Percentiles rank a stretch among this genome's conserved stretches.
Evolutionary conservation across 2,329 filamentous ascomycete species (phyloP).

Genomic region (Paracoccidioides lutzii): DNA sequence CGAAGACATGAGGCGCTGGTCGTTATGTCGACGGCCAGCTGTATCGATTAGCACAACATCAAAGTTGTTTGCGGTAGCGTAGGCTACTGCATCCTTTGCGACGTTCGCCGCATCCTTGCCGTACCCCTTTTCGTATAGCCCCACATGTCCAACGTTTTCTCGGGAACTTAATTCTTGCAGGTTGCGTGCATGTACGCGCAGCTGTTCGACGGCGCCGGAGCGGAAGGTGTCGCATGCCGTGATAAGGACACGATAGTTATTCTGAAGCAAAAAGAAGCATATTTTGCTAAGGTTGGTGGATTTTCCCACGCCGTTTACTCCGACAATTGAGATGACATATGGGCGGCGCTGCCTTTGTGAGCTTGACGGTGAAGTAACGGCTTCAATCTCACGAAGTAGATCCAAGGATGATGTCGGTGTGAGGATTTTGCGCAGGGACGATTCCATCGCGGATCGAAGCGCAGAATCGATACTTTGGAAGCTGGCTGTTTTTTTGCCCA

Average conservation of each 20-base stretch:
- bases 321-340: conserved; percentile 96
- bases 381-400: conserved; percentile 82
- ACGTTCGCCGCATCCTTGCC: conserved; percentile 95
- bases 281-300: conserved; percentile 97
- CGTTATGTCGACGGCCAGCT: conserved; percentile 86
- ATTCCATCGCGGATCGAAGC: conserved; percentile 78
- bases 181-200: conserved; percentile 89
- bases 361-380: conserved; percentile 54
- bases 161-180: conserved; percentile 75
- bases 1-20: conserved; percentile 87
- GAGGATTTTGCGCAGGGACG: conserved; percentile 84
- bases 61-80: conserved; percentile 60
- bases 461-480: conserved; percentile 82
- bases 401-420: conserved; percentile 92
- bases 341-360: conserved; percentile 58
- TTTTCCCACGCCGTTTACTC: conserved; percentile 96
- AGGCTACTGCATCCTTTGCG: conserved; percentile 80
- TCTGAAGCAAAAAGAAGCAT: conserved; percentile 93
- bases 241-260: conserved; percentile 89
- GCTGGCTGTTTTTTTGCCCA: conserved; percentile 80
- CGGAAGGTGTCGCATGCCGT: conserved; percentile 95
- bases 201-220: conserved; percentile 90
- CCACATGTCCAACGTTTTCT: conserved; percentile 67
- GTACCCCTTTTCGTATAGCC: conserved; percentile 93
- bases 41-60: conserved; percentile 97